A percentile compares a stretch with the other conserved stretches of the same genome.
phyloP scores from a whole-genome alignment of 164 flowering plant species.

The Berberis vulgaris region DNA sequence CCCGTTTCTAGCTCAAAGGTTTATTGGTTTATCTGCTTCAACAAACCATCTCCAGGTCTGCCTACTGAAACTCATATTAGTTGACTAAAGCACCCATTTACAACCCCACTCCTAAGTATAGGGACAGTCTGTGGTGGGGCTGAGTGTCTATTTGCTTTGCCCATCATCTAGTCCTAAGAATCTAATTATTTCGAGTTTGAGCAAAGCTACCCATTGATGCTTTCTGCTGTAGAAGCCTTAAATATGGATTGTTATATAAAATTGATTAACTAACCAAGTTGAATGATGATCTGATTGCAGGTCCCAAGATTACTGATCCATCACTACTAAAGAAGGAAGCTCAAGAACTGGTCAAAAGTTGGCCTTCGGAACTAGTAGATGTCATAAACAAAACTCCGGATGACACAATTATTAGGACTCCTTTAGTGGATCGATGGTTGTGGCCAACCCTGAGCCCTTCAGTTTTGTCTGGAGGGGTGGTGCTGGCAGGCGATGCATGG shows the following conservation, averaged over 20 bases:
- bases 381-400: conserved; percentile 55
- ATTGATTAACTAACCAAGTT: neutral
- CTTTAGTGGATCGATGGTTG: conserved; percentile 77
- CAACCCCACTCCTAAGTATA: neutral
- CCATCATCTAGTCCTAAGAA: neutral
- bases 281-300: conserved; percentile 22
- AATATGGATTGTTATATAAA: too few relatives aligned
- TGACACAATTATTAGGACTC: conserved; percentile 59
- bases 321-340: conserved; percentile 49
- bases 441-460: conserved; percentile 72
- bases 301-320: conserved; percentile 64
- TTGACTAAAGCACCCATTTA: neutral
- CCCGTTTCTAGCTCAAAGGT: conserved; percentile 84
- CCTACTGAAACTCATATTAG: neutral
- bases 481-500: conserved; percentile 94
- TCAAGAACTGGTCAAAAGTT: conserved; percentile 36
- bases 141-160: too few relatives aligned
- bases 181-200: too few relatives aligned
- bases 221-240: too few relatives aligned
- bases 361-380: conserved; percentile 60
- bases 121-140: too few relatives aligned
- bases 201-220: too few relatives aligned
- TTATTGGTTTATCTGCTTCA: conserved; percentile 94
- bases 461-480: conserved; percentile 50
- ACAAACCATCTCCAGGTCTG: conserved; percentile 72